Evolutionary conservation across 371 early-diverging fungal genomes (phyloP), one percentile per base, ranked within the genome.

Genomic region (Apophysomyces trapeziformis): DNA sequence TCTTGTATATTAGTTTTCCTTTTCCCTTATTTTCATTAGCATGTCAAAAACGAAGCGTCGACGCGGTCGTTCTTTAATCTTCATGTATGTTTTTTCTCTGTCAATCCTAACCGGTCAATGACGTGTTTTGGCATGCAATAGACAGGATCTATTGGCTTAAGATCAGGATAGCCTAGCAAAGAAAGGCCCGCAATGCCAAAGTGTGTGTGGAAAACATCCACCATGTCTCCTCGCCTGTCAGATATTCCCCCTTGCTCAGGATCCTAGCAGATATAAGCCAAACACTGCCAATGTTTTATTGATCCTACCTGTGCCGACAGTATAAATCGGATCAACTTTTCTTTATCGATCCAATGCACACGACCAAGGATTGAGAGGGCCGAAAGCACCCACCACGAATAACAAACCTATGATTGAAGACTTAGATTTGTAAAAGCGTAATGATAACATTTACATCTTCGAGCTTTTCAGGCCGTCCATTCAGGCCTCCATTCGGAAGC

Each of bases 381-480:
- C 7, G 98, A 95, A 58, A 96, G 82, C 0, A 95, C 97, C 99
- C 99, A 99, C 97, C 98, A 99, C 16, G 99, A 98, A 75, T 99
- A 99, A 75, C 99, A 99, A 2, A 96, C 87, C 89, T 89, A 68
- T 32, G 12, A 18, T 12, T 14, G 2, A 39, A 21, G 56, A 38
- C 38, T 13, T 11, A 39, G n/a, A 38, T 3, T 14, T 18, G 37
- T 60, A 41, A 12, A 60, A 44, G 50, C 57, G 18, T 13, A 43
- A 21, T 54, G 9, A 21, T 12, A 66, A 56, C 69, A 71, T 64
- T 64, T 76, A 84, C 96, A 78, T 99, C 99, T 73, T 95, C 97
- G 35, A 96, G 82, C 79, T 99, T 99, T 76, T 99, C 95, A 0
- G 99, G 96, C 47, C 99, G 85, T 4, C 99, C 99, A 72, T 96